These are phyloP conservation scores for Aspergillus costaricaensis DNA, from an alignment of 2,329 filamentous ascomycete genomes.

Conservation along the genomic window DNA sequence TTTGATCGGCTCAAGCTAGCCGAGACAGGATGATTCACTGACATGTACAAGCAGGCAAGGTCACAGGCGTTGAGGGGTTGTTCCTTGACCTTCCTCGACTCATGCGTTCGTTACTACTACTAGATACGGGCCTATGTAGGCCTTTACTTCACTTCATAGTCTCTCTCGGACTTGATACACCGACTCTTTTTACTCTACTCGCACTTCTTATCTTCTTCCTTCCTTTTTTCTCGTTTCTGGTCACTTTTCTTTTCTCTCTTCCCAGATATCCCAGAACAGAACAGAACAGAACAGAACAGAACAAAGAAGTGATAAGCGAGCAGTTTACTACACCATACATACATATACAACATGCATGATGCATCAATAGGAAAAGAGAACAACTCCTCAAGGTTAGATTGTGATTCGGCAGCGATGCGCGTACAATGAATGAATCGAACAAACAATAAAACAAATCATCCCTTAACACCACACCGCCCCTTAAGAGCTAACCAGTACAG, in stretches of 20 bases:
- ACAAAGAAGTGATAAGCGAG: conserved; percentile 1
- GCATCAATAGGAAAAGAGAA: neutral
- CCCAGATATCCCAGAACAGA: neutral
- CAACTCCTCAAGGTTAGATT: neutral
- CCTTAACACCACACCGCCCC: too few relatives aligned
- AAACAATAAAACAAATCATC: too few relatives aligned
- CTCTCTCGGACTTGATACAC: neutral
- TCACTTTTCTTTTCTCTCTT: neutral
- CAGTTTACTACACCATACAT: neutral
- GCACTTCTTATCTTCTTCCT: neutral
- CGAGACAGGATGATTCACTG: neutral
- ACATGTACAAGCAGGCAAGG: neutral
- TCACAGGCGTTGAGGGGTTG: neutral
- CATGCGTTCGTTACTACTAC: neutral
- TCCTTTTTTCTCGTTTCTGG: neutral
- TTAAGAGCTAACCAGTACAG: too few relatives aligned
- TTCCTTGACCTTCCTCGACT: neutral
- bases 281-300: too few relatives aligned
- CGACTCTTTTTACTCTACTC: neutral
- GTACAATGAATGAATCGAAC: neutral
- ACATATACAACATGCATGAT: neutral
- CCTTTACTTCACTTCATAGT: neutral
- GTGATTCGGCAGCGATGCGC: neutral
- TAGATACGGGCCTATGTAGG: neutral
- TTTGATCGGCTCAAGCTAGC: neutral